phyloP scores from a whole-genome alignment of 2,329 filamentous ascomycete genomes.

The Penicillium palitans region DNA sequence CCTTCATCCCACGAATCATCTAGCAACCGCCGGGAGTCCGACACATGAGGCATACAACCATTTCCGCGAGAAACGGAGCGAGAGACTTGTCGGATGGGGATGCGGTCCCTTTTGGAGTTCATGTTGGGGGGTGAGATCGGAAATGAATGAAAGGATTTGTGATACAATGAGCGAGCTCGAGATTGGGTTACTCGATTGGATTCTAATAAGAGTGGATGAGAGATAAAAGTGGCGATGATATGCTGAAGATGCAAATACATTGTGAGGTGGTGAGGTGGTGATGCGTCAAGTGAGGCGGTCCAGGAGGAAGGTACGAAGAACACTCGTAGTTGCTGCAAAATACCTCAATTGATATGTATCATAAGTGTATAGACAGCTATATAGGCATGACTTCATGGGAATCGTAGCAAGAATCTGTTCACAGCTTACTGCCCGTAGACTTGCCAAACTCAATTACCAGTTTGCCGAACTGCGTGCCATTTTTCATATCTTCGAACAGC shows the following conservation, averaged over 20 bases:
- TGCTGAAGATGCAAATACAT: neutral
- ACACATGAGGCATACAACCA: neutral
- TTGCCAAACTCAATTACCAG: constrained; percentile 71
- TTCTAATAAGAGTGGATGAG: neutral
- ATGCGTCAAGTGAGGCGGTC: neutral
- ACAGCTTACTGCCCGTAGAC: constrained; percentile 42
- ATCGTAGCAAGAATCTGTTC: constrained; percentile 13
- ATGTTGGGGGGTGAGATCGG: neutral
- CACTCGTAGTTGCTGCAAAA: neutral
- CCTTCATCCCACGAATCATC: constrained; percentile 5
- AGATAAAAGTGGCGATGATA: neutral
- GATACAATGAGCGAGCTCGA: constrained; percentile 7
- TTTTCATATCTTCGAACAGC: constrained; percentile 85
- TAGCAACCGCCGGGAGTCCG: neutral
- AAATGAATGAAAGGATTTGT: neutral
- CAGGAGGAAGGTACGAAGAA: constrained; percentile 4
- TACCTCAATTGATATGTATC: constrained; percentile 4
- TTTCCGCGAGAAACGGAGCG: constrained; percentile 2
- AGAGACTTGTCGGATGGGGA: neutral
- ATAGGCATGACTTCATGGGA: neutral
- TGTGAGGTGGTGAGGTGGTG: neutral
- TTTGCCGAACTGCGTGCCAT: constrained; percentile 86
- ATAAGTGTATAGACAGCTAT: constrained; percentile 1
- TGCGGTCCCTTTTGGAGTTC: neutral
- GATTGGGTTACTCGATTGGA: neutral